These are phyloP conservation scores for Aspergillus sp. DNA, from an alignment of 2,329 filamentous ascomycete species.

Conservation along the genomic window DNA sequence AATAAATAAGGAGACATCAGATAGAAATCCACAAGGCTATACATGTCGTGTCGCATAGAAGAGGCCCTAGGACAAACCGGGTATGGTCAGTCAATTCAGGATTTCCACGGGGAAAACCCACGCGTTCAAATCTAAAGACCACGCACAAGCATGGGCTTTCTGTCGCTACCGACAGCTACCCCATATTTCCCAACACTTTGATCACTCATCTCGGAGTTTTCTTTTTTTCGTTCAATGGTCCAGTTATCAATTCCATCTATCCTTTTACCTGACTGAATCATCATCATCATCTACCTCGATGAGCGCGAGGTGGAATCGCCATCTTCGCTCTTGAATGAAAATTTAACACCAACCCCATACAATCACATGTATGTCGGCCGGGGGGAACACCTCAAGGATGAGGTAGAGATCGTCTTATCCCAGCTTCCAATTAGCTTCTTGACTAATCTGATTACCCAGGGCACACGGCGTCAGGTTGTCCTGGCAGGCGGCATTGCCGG, in stretches of 20 bases:
- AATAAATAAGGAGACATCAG: no score
- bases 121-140: no score
- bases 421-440: not conserved
- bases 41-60: no score
- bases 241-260: not conserved
- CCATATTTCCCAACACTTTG: no score
- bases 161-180: no score
- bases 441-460: constrained; percentile 37
- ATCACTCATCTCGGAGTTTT: not conserved
- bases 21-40: no score
- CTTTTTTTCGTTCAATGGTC: not conserved
- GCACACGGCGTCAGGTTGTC: constrained; percentile 62
- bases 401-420: constrained; percentile 41
- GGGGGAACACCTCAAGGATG: constrained; percentile 63
- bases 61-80: no score
- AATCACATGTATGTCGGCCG: constrained; percentile 58
- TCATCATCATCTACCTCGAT: not conserved
- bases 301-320: not conserved
- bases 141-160: no score
- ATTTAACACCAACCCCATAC: not conserved
- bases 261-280: not conserved
- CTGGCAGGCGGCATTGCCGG: constrained; percentile 69
- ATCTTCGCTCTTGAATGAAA: not conserved
- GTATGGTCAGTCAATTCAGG: no score
- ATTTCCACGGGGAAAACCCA: no score